Conservation (phyloP, 768 basidiomycete genomes). For the Gyrodon lividus region DNA sequence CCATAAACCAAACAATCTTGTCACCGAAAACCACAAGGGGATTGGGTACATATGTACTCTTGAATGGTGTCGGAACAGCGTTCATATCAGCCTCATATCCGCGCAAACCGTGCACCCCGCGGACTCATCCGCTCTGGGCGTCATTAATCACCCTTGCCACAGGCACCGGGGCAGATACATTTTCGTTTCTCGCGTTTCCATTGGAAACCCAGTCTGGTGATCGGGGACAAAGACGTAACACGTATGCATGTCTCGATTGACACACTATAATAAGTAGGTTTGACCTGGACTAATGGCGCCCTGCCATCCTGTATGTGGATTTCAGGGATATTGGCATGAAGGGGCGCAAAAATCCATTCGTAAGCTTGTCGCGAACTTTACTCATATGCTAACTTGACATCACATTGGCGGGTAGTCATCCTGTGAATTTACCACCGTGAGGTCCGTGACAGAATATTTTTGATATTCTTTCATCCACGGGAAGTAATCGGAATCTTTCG, state of each 20-base stretch:
- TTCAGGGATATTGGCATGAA: background rate
- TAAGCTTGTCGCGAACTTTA: background rate
- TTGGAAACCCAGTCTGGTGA: conserved; percentile 21
- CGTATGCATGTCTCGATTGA: background rate
- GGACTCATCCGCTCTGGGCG: conserved; percentile 21
- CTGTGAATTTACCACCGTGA: too few species aligned
- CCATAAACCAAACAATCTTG: too few species aligned
- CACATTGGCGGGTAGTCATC: background rate
- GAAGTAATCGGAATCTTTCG: background rate
- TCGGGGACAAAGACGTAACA: conserved; percentile 8
- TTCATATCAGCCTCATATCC: conserved; percentile 30
- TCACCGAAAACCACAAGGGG: background rate
- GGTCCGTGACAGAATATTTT: too few species aligned
- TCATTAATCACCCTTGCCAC: conserved; percentile 26
- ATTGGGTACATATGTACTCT: conserved; percentile 3
- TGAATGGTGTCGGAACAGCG: conserved; percentile 13
- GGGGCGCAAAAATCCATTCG: conserved; percentile 2
- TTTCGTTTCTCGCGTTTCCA: conserved; percentile 21
- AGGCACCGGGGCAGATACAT: conserved; percentile 27
- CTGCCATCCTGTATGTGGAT: background rate
- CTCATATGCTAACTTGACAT: too few species aligned
- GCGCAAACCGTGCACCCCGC: conserved; percentile 26
- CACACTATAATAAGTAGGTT: background rate
- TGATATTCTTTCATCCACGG: background rate
- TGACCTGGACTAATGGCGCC: background rate